Conservation (phyloP, 1,284 basidiomycete species). For the Trichosporon coremiiforme region DNA sequence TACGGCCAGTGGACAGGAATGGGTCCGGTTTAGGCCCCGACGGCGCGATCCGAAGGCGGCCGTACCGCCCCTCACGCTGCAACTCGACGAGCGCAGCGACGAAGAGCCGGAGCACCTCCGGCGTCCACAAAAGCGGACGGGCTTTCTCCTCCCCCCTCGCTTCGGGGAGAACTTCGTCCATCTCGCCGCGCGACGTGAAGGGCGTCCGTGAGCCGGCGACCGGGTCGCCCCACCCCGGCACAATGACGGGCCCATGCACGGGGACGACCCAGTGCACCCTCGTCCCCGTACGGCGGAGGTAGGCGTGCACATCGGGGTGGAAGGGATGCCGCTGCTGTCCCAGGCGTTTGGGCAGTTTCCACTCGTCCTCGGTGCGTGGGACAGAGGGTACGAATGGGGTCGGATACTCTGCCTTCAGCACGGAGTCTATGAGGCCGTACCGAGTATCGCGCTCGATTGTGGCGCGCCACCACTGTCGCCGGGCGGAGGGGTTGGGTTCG, state of each 20-base stretch:
- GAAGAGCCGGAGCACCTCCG: constrained; percentile 32
- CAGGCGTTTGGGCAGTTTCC: constrained; percentile 24
- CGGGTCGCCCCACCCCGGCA: constrained; percentile 34
- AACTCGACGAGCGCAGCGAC: constrained; percentile 30
- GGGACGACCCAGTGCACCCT: constrained; percentile 50
- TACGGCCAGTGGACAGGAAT: constrained; percentile 31
- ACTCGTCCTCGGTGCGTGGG: constrained; percentile 23
- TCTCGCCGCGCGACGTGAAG: constrained; percentile 24
- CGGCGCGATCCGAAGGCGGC: constrained; percentile 26
- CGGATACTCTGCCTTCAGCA: constrained; percentile 20
- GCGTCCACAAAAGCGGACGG: constrained; percentile 34
- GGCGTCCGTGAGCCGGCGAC: constrained; percentile 11
- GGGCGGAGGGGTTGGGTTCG: background rate
- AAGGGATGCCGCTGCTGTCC: constrained; percentile 35
- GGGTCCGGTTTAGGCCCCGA: constrained; percentile 49
- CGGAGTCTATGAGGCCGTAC: constrained; percentile 29
- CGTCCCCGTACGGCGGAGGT: constrained; percentile 29
- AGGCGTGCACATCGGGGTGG: constrained; percentile 38
- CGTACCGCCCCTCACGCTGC: constrained; percentile 29
- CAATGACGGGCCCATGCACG: constrained; percentile 43
- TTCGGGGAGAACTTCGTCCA: background rate
- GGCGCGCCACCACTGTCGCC: constrained; percentile 36
- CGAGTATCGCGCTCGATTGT: constrained; percentile 30
- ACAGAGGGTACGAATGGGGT: background rate
- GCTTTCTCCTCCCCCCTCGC: background rate